Percentiles rank a stretch among this genome's conserved stretches.
phyloP scores from a whole-genome alignment of 2,329 filamentous ascomycete genomes.

The Cordyceps farinosa region DNA sequence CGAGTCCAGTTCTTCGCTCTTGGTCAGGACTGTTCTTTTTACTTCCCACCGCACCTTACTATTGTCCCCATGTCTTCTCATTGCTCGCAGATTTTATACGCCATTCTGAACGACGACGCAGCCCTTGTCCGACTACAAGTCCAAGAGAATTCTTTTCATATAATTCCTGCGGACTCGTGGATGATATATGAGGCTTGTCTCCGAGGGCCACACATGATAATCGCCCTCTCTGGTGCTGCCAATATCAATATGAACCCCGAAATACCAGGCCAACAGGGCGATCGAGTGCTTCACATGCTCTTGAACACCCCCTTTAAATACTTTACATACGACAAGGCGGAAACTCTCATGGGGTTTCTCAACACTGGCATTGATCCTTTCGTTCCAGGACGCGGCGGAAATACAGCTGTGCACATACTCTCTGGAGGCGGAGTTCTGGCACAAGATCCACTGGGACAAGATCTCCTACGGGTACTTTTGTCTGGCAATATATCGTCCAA shows the following conservation, averaged over 20 bases:
- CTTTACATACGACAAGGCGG: background rate
- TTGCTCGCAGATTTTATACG: background rate
- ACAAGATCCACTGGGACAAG: background rate
- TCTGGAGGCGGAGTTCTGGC: background rate
- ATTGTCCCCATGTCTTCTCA: background rate
- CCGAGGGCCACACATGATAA: background rate
- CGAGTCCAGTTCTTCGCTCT: background rate
- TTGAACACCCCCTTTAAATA: background rate
- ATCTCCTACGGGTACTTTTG: background rate
- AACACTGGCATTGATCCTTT: background rate
- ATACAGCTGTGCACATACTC: slow-evolving; percentile 3
- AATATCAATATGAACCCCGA: slow-evolving; percentile 5
- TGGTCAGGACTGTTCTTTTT: background rate
- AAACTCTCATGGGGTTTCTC: background rate
- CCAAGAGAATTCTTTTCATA: background rate
- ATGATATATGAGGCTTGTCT: slow-evolving; percentile 9
- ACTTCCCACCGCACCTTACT: background rate
- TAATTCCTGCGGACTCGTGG: background rate
- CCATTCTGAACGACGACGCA: background rate
- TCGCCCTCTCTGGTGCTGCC: background rate
- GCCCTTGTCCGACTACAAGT: background rate
- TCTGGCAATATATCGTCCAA: background rate
- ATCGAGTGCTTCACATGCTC: slow-evolving; percentile 2
- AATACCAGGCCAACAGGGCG: background rate
- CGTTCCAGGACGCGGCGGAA: background rate